Percentiles rank a stretch among this genome's conserved stretches.
Evolutionary conservation across 495 filamentous ascomycete genomes (phyloP).

Genomic region (Niebla homalea): DNA sequence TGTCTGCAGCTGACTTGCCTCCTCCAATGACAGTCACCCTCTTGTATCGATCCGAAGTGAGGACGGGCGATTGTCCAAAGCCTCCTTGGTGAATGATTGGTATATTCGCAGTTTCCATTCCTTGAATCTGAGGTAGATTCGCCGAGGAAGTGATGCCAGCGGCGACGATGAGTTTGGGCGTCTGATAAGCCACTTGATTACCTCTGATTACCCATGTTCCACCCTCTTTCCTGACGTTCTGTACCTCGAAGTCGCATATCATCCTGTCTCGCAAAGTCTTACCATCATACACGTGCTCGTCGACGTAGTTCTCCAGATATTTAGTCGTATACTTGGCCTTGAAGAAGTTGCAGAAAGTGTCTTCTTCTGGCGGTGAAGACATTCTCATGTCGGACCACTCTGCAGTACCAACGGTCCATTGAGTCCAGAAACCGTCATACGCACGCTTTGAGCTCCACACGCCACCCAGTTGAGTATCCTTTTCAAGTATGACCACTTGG

Average conservation of each 20-base stretch:
- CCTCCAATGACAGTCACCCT: slow-evolving; percentile 26
- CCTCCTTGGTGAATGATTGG: slow-evolving; percentile 29
- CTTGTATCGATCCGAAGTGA: slow-evolving; percentile 15
- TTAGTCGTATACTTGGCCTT: slow-evolving; percentile 27
- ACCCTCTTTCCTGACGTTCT: slow-evolving; percentile 18
- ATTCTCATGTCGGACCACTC: slow-evolving; percentile 28
- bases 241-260: slow-evolving; percentile 18
- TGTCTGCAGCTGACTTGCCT: slow-evolving; percentile 32
- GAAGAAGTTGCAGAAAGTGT: slow-evolving; percentile 22
- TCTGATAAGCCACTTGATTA: slow-evolving; percentile 6
- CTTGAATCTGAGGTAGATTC: slow-evolving; percentile 23
- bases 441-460: slow-evolving; percentile 23
- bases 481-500: slow-evolving; percentile 22
- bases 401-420: slow-evolving; percentile 23
- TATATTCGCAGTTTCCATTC: slow-evolving; percentile 19
- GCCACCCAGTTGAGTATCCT: slow-evolving; percentile 19
- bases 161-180: slow-evolving; percentile 29
- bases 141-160: slow-evolving; percentile 26
- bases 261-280: slow-evolving; percentile 22
- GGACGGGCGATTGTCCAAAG: slow-evolving; percentile 23
- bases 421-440: slow-evolving; percentile 31
- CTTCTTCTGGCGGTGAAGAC: slow-evolving; percentile 16
- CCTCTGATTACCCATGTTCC: slow-evolving; percentile 17
- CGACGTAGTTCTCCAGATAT: slow-evolving; percentile 31
- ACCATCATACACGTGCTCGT: slow-evolving; percentile 20